A percentile compares a stretch with the other conserved stretches of the same genome.
These are phyloP conservation scores for Aspergillus pseudoglaucus DNA, from an alignment of 2,329 filamentous ascomycete genomes.

Conservation along the genomic window DNA sequence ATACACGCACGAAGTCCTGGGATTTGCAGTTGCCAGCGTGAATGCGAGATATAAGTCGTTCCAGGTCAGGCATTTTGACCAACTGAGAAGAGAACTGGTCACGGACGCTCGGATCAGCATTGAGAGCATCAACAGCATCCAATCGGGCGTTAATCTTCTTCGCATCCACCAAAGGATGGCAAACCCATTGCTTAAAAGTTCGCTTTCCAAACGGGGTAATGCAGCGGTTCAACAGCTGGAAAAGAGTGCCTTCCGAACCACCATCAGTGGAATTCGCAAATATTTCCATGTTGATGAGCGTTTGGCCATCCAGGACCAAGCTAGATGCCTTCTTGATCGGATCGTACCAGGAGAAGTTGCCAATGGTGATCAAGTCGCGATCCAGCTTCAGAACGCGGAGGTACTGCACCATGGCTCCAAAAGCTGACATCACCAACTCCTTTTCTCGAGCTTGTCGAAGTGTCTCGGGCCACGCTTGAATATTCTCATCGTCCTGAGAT, in stretches of 20 bases:
- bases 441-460: conserved; percentile 69
- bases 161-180: conserved; percentile 84
- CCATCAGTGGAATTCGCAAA: conserved; percentile 92
- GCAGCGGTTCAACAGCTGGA: conserved; percentile 84
- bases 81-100: conserved; percentile 86
- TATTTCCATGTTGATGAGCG: conserved; percentile 93
- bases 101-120: conserved; percentile 70
- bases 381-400: conserved; percentile 83
- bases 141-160: conserved; percentile 85
- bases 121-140: conserved; percentile 89
- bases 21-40: conserved; percentile 86
- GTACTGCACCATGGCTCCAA: conserved; percentile 85
- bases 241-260: conserved; percentile 76
- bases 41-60: conserved; percentile 86
- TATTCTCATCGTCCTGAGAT: conserved; percentile 48
- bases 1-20: conserved; percentile 85
- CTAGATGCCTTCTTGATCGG: conserved; percentile 88
- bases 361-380: conserved; percentile 74
- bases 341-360: conserved; percentile 86
- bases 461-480: conserved; percentile 69
- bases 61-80: conserved; percentile 86
- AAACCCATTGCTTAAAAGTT: conserved; percentile 93
- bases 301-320: conserved; percentile 88
- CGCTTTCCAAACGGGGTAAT: conserved; percentile 96
- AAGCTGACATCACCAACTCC: conserved; percentile 79